Base-by-base conservation (phyloP, 768 basidiomycete species). In the Suillus plorans region DNA sequence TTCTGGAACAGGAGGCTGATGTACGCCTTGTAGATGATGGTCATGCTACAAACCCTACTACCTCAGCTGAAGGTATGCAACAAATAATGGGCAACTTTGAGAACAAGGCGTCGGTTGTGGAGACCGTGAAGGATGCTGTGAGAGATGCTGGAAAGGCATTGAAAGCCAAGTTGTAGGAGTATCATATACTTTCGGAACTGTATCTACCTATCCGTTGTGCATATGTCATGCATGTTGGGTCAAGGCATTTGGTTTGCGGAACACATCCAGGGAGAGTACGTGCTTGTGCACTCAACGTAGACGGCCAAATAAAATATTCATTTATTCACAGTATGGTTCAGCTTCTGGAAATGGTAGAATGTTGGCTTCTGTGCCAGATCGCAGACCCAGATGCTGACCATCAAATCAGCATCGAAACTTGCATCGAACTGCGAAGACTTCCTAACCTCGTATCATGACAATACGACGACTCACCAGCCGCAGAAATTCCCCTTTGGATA, bases 31-130 rank as follows among this genome's bases (percentile, higher is more conserved):
- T 50, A 93, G 92, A 89, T 69, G 92, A 94, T 71, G 90, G 86
- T 4, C 87, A 91, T 34, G 85, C 94, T 14, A 96, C 94, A 13
- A 79, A 97, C 77, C 97, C 96, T 0, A 72, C 83, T 7, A 85
- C 89, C 9, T 83, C 89, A 7, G 79, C 85, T 36, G 95, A 98
- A 73, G 86, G 93, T 42, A 81, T 95, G 70, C 84, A 90, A 75
- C 89, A 90, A 78, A 88, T 91, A 37, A 79, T 91, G 67, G 83
- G 77, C 56, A 91, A 91, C 78, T 85, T 91, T 67, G 77, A 77
- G 13, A 77, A 77, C 18, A 74, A 66, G 10, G 63, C 4, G 42
- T 41, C 60, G 65, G 41, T 61, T 81, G 80, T 73, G 84, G 66
- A 77, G 83, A 83, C 85, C 67, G 80, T 76, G 50, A 86, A 85